A percentile compares a stretch with the other conserved stretches of the same genome.
Conservation (phyloP, 306 rosid species). For the Prunus davidiana region DNA sequence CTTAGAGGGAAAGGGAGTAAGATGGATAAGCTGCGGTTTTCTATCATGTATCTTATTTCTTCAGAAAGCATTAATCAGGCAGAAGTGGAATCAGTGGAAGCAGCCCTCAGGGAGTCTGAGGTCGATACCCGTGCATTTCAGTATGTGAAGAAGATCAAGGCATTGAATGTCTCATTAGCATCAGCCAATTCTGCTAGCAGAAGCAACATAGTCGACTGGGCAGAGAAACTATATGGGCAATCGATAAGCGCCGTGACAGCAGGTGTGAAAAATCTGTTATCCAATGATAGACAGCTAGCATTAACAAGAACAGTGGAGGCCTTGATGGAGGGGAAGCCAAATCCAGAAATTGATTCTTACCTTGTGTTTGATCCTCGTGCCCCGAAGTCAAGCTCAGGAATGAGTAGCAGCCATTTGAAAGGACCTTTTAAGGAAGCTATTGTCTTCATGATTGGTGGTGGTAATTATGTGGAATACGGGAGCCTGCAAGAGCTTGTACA, state of each 20-base stretch:
- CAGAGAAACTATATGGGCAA: slow-evolving; percentile 92
- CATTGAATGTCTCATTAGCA: slow-evolving; percentile 78
- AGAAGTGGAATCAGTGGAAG: slow-evolving; percentile 89
- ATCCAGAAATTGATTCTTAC: slow-evolving; percentile 84
- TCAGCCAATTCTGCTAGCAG: slow-evolving; percentile 85
- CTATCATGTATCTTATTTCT: slow-evolving; percentile 83
- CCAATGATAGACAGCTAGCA: slow-evolving; percentile 88
- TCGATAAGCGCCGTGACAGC: slow-evolving; percentile 94
- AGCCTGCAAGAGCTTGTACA: slow-evolving; percentile 83
- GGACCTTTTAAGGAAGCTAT: slow-evolving; percentile 97
- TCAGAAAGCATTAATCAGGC: slow-evolving; percentile 72
- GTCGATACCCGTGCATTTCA: slow-evolving; percentile 90
- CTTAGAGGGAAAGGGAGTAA: slow-evolving; percentile 85
- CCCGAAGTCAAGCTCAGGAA: slow-evolving; percentile 75
- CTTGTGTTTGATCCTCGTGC: slow-evolving; percentile 87
- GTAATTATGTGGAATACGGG: slow-evolving; percentile 86
- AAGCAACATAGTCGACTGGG: slow-evolving; percentile 98
- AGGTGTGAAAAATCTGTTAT: slow-evolving; percentile 87
- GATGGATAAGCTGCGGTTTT: slow-evolving; percentile 92
- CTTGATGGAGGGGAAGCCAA: slow-evolving; percentile 90
- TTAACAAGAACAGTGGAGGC: slow-evolving; percentile 92
- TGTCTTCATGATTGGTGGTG: slow-evolving; percentile 96
- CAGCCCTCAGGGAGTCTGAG: slow-evolving; percentile 72
- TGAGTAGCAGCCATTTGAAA: slow-evolving; percentile 65
- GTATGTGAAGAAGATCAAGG: slow-evolving; percentile 88